Percentiles rank a stretch among this genome's conserved stretches.
phyloP scores from a whole-genome alignment of 257 asterid species.

The Rauvolfia tetraphylla region DNA sequence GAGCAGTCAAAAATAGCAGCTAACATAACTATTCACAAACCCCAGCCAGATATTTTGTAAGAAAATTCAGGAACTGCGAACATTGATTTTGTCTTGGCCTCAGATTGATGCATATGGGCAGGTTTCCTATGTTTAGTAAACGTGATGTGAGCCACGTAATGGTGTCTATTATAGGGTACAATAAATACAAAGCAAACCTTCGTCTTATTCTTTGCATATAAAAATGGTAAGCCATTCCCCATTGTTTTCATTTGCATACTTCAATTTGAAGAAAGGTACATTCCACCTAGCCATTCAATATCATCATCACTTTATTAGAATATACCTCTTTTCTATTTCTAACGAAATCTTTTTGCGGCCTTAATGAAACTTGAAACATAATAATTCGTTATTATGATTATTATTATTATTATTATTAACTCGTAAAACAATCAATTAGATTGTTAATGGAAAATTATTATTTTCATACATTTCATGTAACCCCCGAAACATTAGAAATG shows the following conservation, averaged over 20 bases:
- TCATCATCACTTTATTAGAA: not conserved
- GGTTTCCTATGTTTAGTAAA: conserved; percentile 46
- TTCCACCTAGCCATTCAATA: conserved; percentile 13
- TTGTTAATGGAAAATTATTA: too few species aligned
- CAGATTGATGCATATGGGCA: conserved; percentile 37
- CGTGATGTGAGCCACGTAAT: conserved; percentile 39
- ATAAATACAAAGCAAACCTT: conserved; percentile 10
- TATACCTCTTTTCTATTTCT: not conserved
- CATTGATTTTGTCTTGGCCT: conserved; percentile 22
- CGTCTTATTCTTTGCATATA: not conserved
- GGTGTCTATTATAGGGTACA: conserved; percentile 18
- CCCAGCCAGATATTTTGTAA: too few species aligned
- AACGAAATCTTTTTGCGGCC: not conserved
- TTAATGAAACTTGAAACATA: not conserved
- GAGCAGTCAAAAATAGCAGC: conserved; percentile 32
- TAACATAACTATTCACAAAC: not conserved
- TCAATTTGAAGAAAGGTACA: conserved; percentile 38
- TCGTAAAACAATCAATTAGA: too few species aligned
- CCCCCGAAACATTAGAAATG: not conserved
- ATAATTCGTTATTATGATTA: too few species aligned
- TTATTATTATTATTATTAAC: too few species aligned
- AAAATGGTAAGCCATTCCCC: conserved; percentile 20
- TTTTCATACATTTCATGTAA: conserved; percentile 6
- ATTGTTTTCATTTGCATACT: not conserved
- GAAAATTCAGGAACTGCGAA: not conserved